Percentiles rank a stretch among this genome's conserved stretches.
Conservation (phyloP, 495 filamentous ascomycete species). For the Annulohypoxylon bovei region DNA sequence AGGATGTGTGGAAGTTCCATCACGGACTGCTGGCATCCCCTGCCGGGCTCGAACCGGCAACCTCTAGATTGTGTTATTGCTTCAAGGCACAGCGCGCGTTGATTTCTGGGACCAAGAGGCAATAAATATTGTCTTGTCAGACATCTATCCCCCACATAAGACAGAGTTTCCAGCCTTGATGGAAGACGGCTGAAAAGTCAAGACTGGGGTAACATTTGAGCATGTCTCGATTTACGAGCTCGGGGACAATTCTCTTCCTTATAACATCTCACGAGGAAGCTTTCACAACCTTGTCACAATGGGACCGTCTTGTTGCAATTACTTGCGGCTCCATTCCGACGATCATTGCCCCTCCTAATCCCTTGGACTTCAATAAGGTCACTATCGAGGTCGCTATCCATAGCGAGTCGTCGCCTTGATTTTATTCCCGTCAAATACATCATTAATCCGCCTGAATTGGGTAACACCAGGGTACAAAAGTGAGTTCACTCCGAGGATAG, state of each 20-base stretch:
- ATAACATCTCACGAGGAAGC: neutral
- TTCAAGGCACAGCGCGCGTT: neutral
- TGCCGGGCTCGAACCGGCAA: no score
- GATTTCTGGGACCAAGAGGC: conserved; percentile 20
- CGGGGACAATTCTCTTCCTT: neutral
- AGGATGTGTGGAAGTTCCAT: no score
- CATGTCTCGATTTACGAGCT: neutral
- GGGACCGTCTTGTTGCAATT: conserved; percentile 5
- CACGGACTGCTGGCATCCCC: no score
- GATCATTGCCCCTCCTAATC: neutral
- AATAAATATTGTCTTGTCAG: conserved; percentile 1
- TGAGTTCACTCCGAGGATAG: no score
- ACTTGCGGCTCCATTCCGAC: neutral
- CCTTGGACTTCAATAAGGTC: neutral
- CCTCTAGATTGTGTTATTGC: no score
- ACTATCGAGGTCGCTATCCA: neutral
- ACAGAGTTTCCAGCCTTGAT: neutral
- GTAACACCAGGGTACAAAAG: no score
- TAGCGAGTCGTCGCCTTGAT: no score
- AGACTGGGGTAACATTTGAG: conserved; percentile 3
- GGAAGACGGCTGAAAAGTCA: conserved; percentile 16
- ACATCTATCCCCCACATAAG: neutral
- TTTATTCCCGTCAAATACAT: no score
- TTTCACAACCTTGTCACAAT: conserved; percentile 5
- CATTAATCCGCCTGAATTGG: no score